Evolutionary conservation across 2,329 filamentous ascomycete species (phyloP).

Genomic region (Clonostachys chloroleuca): DNA sequence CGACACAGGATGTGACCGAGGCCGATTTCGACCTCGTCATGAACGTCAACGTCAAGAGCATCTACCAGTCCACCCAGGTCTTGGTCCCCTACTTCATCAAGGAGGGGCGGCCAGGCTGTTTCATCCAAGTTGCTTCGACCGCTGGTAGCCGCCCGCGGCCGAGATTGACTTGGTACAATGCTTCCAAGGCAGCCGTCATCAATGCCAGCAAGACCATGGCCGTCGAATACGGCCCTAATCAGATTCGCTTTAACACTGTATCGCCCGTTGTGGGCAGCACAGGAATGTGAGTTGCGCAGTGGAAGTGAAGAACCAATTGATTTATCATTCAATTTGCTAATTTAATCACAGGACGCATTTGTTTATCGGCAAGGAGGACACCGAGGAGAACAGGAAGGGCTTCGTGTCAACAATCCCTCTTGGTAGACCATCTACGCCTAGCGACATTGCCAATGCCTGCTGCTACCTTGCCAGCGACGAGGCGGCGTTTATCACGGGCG

Average conservation of each 20-base stretch:
- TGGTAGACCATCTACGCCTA: background rate
- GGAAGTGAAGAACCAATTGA: background rate
- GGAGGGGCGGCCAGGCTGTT: slow-evolving; percentile 3
- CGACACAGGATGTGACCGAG: slow-evolving; percentile 1
- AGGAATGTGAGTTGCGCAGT: slow-evolving; percentile 38
- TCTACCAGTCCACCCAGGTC: slow-evolving; percentile 3
- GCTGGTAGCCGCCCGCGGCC: slow-evolving; percentile 2
- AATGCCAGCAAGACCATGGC: slow-evolving; percentile 5
- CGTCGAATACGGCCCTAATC: slow-evolving; percentile 3
- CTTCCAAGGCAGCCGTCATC: slow-evolving; percentile 3
- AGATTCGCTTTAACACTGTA: slow-evolving; percentile 4
- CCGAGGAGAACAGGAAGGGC: slow-evolving; percentile 1
- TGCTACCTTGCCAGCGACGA: slow-evolving; percentile 3
- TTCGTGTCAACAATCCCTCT: slow-evolving; percentile 3
- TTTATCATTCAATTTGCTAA: slow-evolving; percentile 22
- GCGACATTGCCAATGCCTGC: slow-evolving; percentile 4
- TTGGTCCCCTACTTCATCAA: slow-evolving; percentile 25
- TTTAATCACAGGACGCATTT: slow-evolving; percentile 1
- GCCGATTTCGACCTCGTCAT: slow-evolving; percentile 3
- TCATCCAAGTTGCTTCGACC: slow-evolving; percentile 3
- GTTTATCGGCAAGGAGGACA: slow-evolving; percentile 2
- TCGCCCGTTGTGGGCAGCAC: slow-evolving; percentile 4
- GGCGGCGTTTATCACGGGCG: slow-evolving; percentile 4
- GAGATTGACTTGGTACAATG: slow-evolving; percentile 4
- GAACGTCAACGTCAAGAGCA: slow-evolving; percentile 5